Evolutionary conservation across 768 basidiomycete genomes (phyloP).

Genomic region (Tephrocybe sp.): DNA sequence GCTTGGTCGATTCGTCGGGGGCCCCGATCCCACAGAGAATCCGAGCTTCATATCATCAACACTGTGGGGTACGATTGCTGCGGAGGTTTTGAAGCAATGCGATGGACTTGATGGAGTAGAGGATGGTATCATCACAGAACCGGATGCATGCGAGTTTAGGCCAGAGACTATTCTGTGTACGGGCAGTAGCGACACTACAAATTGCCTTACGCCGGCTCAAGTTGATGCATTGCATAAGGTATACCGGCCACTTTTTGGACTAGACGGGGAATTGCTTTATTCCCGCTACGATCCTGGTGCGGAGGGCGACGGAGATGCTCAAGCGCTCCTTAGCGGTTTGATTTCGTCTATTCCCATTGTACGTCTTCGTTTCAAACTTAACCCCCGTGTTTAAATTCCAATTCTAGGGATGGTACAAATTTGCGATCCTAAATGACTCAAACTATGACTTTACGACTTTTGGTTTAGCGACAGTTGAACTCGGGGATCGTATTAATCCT

Average conservation of each 20-base stretch:
- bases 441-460: conserved; percentile 8
- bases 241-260: conserved; percentile 9
- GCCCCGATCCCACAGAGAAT: not conserved
- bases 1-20: not conserved
- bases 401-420: conserved; percentile 11
- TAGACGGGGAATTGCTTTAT: conserved; percentile 4
- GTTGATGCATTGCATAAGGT: conserved; percentile 5
- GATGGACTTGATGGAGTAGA: conserved; percentile 10
- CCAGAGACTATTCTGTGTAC: conserved; percentile 9
- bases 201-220: conserved; percentile 6
- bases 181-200: not conserved
- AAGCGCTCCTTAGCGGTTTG: conserved; percentile 1
- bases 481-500: conserved; percentile 3
- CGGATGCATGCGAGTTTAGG: conserved; percentile 11
- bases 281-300: conserved; percentile 12
- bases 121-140: conserved; percentile 15
- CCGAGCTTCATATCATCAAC: conserved; percentile 3
- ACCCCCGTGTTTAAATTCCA: not conserved
- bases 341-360: not conserved
- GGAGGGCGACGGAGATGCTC: conserved; percentile 7
- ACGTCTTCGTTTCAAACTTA: not conserved
- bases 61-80: conserved; percentile 5
- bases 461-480: not conserved
- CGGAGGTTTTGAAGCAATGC: conserved; percentile 12
- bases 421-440: conserved; percentile 9